phyloP scores from a whole-genome alignment of 805 yeast genomes.

The Yarrowia osloensis region DNA sequence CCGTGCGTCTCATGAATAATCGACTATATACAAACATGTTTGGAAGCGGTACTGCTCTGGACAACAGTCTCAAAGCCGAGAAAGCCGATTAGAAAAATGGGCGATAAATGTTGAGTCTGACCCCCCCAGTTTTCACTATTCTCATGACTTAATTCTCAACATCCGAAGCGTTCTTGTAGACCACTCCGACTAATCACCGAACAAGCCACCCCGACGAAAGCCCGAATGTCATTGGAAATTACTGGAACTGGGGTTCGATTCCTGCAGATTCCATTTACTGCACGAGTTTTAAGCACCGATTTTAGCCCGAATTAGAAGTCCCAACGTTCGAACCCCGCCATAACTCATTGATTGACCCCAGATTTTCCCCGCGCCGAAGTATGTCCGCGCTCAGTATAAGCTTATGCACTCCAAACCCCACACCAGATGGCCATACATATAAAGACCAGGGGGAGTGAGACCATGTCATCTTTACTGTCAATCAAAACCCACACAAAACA shows the following conservation, averaged over 20 bases:
- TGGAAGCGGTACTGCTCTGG: too few relatives aligned
- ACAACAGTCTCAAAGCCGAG: too few relatives aligned
- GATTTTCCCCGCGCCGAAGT: slow-evolving; percentile 27
- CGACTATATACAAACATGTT: background rate
- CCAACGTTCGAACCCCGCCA: slow-evolving; percentile 19
- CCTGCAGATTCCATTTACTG: background rate
- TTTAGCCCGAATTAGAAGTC: slow-evolving; percentile 1
- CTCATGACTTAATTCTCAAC: too few relatives aligned
- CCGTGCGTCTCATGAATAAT: background rate
- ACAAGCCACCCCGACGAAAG: background rate
- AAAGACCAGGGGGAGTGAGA: slow-evolving; percentile 17
- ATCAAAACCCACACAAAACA: background rate
- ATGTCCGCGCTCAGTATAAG: slow-evolving; percentile 13
- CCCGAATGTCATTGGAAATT: background rate
- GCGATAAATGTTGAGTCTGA: too few relatives aligned
- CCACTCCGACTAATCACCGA: background rate
- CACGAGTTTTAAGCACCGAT: background rate
- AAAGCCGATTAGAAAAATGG: too few relatives aligned
- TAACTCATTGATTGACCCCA: slow-evolving; percentile 2
- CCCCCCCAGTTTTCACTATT: too few relatives aligned
- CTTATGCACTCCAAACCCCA: slow-evolving; percentile 27
- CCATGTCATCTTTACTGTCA: background rate
- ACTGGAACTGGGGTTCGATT: background rate
- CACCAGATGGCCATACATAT: slow-evolving; percentile 17
- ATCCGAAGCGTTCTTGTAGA: background rate